A percentile compares a stretch with the other conserved stretches of the same genome.
Evolutionary conservation across 192 early-diverging fungal species (phyloP).

Genomic region (Piromyces finnis): DNA sequence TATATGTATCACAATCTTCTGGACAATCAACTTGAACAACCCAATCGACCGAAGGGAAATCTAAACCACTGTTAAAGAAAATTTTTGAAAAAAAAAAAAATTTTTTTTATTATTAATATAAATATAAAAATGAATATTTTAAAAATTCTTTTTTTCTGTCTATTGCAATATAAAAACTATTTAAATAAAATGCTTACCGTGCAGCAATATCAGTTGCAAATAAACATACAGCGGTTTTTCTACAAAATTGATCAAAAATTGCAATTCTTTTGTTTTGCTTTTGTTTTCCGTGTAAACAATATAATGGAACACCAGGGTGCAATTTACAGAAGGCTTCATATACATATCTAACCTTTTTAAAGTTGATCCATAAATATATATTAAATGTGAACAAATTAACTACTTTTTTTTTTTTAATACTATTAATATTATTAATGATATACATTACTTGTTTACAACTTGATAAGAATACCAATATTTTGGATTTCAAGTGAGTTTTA

Average conservation of each 20-base stretch:
- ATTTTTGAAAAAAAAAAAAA: too few species aligned
- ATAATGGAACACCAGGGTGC: constrained; percentile 75
- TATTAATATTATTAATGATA: too few species aligned
- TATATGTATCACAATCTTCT: constrained; percentile 89
- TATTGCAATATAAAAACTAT: too few species aligned
- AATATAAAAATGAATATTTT: too few species aligned
- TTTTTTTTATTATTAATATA: neutral
- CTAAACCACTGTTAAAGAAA: constrained; percentile 41
- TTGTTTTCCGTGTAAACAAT: constrained; percentile 92
- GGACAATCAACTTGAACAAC: constrained; percentile 95
- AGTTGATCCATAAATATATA: neutral
- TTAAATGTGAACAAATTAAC: too few species aligned
- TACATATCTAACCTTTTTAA: constrained; percentile 49
- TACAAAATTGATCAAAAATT: constrained; percentile 79
- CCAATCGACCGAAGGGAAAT: constrained; percentile 98
- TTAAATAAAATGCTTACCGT: constrained; percentile 13
- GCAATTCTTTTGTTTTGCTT: constrained; percentile 85
- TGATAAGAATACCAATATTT: constrained; percentile 83
- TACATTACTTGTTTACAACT: constrained; percentile 76
- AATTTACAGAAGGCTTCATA: constrained; percentile 91
- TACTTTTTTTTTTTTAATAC: too few species aligned
- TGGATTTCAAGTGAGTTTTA: constrained; percentile 73
- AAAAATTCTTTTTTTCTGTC: too few species aligned
- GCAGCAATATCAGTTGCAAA: constrained; percentile 94
- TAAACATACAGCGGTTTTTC: constrained; percentile 53